Base-by-base conservation (phyloP, 495 filamentous ascomycete genomes). In the Aspergillus bridgeri region DNA sequence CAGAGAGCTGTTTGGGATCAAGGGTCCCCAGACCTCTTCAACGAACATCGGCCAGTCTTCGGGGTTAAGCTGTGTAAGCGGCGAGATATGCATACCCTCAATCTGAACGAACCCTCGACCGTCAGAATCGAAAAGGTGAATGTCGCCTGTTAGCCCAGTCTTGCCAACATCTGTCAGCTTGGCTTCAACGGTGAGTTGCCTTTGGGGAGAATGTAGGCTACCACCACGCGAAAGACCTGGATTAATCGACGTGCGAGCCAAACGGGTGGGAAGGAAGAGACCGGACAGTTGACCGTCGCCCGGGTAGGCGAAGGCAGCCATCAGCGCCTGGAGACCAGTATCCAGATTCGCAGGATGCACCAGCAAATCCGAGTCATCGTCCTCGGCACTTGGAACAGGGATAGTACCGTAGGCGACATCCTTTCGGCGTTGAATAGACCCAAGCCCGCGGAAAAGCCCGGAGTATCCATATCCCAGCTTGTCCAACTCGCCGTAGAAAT, bases 21-120 rank as follows among this genome's bases (percentile, higher is more conserved):
- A 29, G 2, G 38, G 47, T 1, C 42, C 58, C 53, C 58, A 60
- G 21, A 48, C 27, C 19, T 48, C 43, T 23, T 61, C 22, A 2
- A 54, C 50, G 49, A 61, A 61, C 24, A 53, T 46, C 3, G 20
- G 23, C 33, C 58, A 54, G 9, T 52, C 23, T 1, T 43, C 21
- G 0, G 19, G 11, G 5, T 18, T 33, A 5, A 51, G 52, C 24
- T 42, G 54, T 0, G n/a, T 22, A 17, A 61, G 52, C 3, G 59
- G 59, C 15, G 46, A 9, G 5, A 55, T 20, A 3, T 52, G 15
- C 23, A 49, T 38, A 4, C 48, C 48, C 2, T 53, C 54, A 11
- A 61, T 52, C 22, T 61, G 59, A 3, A 61, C 48, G 8, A 57
- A 22, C 1, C 54, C 45, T 24, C 19, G 15, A 24, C 48, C 56